These are phyloP conservation scores for Coleophoma crateriformis DNA, from an alignment of 2,329 filamentous ascomycete species.

Conservation along the genomic window DNA sequence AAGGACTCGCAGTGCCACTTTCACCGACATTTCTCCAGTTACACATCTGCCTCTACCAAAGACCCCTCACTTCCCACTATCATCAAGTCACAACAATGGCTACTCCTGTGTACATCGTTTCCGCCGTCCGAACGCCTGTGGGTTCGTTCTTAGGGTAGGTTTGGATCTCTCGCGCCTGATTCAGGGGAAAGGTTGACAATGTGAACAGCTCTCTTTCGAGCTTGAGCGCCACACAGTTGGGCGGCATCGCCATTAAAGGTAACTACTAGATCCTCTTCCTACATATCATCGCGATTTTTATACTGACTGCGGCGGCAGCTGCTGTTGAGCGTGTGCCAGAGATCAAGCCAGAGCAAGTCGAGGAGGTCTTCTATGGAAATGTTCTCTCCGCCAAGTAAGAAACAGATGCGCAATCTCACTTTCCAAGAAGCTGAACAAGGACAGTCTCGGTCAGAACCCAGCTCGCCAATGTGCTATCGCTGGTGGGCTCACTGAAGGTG, in stretches of 20 bases:
- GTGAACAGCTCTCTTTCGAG: conserved; percentile 73
- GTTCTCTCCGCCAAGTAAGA: conserved; percentile 88
- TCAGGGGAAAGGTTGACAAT: conserved; percentile 11
- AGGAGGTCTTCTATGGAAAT: conserved; percentile 98
- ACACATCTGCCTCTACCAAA: not conserved
- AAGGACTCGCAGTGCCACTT: not conserved
- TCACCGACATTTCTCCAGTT: not conserved
- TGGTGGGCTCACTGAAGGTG: conserved; percentile 75
- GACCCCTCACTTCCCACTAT: not conserved
- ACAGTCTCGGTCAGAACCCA: conserved; percentile 89
- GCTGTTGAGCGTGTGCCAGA: conserved; percentile 81
- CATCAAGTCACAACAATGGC: conserved; percentile 52
- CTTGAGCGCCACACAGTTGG: conserved; percentile 79
- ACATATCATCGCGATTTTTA: too few relatives aligned
- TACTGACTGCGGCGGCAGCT: conserved; percentile 31
- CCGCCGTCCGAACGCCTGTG: conserved; percentile 81
- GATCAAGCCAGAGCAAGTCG: conserved; percentile 82
- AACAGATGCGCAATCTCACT: conserved; percentile 13
- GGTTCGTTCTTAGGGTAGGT: conserved; percentile 89
- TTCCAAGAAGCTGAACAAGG: too few relatives aligned
- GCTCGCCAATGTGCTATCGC: conserved; percentile 89
- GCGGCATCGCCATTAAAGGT: conserved; percentile 91
- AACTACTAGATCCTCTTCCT: conserved; percentile 12
- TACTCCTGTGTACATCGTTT: conserved; percentile 92
- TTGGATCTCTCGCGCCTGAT: conserved; percentile 33